Conservation (phyloP, 352 stramenopile genomes). For the Pythium dissotocum region DNA sequence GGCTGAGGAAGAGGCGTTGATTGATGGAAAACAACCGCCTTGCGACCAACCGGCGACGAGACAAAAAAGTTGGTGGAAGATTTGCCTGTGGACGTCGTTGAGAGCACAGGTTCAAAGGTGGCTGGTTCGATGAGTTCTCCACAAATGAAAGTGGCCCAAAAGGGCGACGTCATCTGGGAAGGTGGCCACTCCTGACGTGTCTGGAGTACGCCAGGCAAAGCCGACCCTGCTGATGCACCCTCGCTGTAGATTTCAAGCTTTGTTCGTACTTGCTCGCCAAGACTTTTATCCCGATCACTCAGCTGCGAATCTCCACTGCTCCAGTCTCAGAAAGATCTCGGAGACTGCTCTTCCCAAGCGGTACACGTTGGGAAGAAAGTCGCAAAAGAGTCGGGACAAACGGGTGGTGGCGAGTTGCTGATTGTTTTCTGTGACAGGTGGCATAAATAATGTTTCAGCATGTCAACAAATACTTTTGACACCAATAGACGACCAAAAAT, state of each 20-base stretch:
- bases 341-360: neutral
- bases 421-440: conserved; percentile 24
- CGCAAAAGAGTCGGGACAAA: conserved; percentile 12
- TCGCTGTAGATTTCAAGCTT: neutral
- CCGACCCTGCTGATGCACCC: neutral
- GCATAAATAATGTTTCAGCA: conserved; percentile 2
- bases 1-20: neutral
- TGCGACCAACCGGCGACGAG: conserved; percentile 13
- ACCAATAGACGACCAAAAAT: neutral
- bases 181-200: neutral
- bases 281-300: too few relatives aligned
- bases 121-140: neutral
- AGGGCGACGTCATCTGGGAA: neutral
- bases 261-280: too few relatives aligned
- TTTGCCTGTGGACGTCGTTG: neutral
- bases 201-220: neutral
- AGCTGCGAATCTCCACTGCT: conserved; percentile 11
- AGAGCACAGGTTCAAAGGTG: neutral
- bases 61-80: conserved; percentile 2
- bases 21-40: neutral
- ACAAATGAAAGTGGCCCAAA: neutral
- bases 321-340: conserved; percentile 15
- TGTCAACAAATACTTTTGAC: neutral
- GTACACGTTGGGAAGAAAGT: neutral
- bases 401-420: conserved; percentile 1